Evolutionary conservation across 805 yeast species (phyloP), one percentile per base, ranked within the genome.

Genomic region (Yamadazyma olivae): DNA sequence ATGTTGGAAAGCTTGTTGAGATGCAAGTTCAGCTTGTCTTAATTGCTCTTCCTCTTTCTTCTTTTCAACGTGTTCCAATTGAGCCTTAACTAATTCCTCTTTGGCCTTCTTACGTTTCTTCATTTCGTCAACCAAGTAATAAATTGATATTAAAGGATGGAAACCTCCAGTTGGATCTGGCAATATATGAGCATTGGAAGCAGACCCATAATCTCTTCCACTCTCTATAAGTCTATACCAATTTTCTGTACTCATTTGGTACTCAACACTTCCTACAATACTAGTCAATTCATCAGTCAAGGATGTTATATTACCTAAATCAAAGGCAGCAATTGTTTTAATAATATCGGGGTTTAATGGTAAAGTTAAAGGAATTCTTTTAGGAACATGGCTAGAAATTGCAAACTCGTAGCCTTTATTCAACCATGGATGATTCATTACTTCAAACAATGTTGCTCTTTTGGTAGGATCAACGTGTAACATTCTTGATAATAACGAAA

Each of bases 351-450:
- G 70, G 50, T 86, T 82, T 35, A 87, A 64, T 0, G 95, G 95
- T 35, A 74, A 62, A 13, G 69, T 65, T 49, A 93, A 61, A 2
- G 99, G 99, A 3, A 67, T 59, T 48, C 99, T 72, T 32, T 71
- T 73, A 0, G 98, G 96, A 26, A 93, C 61, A 54, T 81, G 83
- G 29, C 79, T 78, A 8, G 79, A 72, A 1, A 85, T 81, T 0
- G 81, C 75, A 23, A 75, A 75, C 37, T 88, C 96, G 54, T 75
- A 89, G 23, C 96, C 96, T 55, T 81, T 80, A 38, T 72, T 73
- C 91, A 93, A 87, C 99, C 99, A 93, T 1, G 96, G 96, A 51
- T 93, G 98, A 38, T 74, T 71, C 48, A 85, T 71, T 6, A 93
- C 85, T 55, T 89, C 96, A 35, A 71, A 70, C 39, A 93, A 67